Evolutionary conservation across 192 early-diverging fungal species (phyloP), one percentile per base, ranked within the genome.

Genomic region (Coemansia asiatica): DNA sequence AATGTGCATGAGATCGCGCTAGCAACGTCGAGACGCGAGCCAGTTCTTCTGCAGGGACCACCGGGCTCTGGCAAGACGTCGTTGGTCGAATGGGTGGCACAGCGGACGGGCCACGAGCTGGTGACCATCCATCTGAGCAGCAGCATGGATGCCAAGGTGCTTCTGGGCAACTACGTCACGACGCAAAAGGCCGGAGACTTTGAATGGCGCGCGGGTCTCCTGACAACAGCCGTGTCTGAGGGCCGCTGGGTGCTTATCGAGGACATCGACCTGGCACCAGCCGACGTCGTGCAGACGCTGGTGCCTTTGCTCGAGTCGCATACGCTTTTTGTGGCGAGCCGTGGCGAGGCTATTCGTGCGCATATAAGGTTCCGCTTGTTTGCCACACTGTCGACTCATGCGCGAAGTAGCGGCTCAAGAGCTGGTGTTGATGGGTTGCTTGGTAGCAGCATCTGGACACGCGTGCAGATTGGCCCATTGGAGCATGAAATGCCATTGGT

Each of bases 191-290:
- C 97, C 5, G 96, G 95, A 65, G 83, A 87, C n/a, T 99, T 99
- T 74, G 85, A 87, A 35, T 99, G 95, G 95, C 94, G 94, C 61
- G 87, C 91, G 7, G 97, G 97, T 48, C 86, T 99, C 7, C 85
- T 99, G 25, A 92, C 96, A 0, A 90, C 88, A 8, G 96, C 96
- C 7, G 96, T 99, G 1, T 56, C 76, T 18, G 84, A 93, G 61
- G 97, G 97, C 36, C 84, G 88, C 13, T 99, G 97, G 97, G 88
- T 99, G 51, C 77, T 99, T 50, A 88, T 99, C 68, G 97, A 99
- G 79, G 95, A 98, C 82, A 90, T 99, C 63, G 94, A 99, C 71
- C 77, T 94, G 26, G 97, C 97, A 0, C 91, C 97, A n/a, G 63
- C 88, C 13, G 97, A 99, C 64, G 96, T 98, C 22, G 74, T 98